Evolutionary conservation across 208 protist genomes (phyloP).

Genomic region (Crithidia bombi): DNA sequence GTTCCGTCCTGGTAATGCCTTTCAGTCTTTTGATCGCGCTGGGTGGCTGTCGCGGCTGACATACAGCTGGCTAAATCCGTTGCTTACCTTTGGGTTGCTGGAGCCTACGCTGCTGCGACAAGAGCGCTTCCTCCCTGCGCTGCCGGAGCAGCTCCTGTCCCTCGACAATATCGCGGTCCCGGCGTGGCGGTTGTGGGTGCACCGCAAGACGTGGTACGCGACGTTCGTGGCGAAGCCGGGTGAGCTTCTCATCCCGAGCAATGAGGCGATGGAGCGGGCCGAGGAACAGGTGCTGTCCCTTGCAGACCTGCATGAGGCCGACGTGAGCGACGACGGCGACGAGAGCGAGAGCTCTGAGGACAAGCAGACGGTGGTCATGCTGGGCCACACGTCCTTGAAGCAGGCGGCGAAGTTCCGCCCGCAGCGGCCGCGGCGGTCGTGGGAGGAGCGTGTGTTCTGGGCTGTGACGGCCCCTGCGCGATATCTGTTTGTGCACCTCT

Average conservation of each 20-base stretch:
- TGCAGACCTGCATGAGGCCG: conserved; percentile 24
- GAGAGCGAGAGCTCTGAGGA: conserved; percentile 56
- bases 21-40: conserved; percentile 56
- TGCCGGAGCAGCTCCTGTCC: conserved; percentile 52
- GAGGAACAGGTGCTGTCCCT: conserved; percentile 41
- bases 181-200: conserved; percentile 64
- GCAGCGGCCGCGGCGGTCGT: conserved; percentile 40
- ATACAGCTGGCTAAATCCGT: conserved; percentile 69
- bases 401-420: conserved; percentile 47
- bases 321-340: conserved; percentile 31
- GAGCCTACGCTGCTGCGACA: conserved; percentile 63
- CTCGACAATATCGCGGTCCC: conserved; percentile 52
- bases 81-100: conserved; percentile 59
- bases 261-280: conserved; percentile 47
- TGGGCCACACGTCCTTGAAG: conserved; percentile 45
- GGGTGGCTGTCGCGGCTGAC: conserved; percentile 43
- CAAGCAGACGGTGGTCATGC: conserved; percentile 52
- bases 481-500: conserved; percentile 36
- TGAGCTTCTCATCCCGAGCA: conserved; percentile 47
- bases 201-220: conserved; percentile 53
- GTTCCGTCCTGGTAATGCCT: conserved; percentile 71
- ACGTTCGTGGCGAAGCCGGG: conserved; percentile 39
- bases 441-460: conserved; percentile 39
- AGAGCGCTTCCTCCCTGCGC: conserved; percentile 64
- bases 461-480: conserved; percentile 40